Evolutionary conservation across 768 basidiomycete species (phyloP).

Genomic region (Hemileccinum impolitum): DNA sequence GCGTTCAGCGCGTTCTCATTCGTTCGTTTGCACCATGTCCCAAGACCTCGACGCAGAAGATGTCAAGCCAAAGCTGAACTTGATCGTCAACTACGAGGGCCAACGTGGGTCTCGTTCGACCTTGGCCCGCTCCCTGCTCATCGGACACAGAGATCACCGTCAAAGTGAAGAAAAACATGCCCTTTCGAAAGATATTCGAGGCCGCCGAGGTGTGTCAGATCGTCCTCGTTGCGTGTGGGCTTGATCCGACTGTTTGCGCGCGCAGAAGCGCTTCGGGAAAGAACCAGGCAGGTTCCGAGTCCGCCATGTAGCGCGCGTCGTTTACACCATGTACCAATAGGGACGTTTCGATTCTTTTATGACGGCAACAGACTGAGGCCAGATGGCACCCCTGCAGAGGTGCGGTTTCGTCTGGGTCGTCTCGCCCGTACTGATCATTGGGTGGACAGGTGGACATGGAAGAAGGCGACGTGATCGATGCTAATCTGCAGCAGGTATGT

Average conservation of each 20-base stretch:
- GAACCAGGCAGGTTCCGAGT: slow-evolving; percentile 42
- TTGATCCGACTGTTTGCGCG: not conserved
- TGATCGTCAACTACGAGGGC: slow-evolving; percentile 55
- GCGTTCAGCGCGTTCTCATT: slow-evolving; percentile 8
- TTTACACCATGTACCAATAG: slow-evolving; percentile 29
- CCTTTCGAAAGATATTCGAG: slow-evolving; percentile 64
- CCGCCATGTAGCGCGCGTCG: not conserved
- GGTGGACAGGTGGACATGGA: slow-evolving; percentile 49
- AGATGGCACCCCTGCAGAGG: slow-evolving; percentile 53
- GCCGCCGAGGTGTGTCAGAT: slow-evolving; percentile 54
- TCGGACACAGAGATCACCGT: slow-evolving; percentile 52
- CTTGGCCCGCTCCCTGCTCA: slow-evolving; percentile 1
- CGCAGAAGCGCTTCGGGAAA: slow-evolving; percentile 57
- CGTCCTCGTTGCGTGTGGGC: not conserved
- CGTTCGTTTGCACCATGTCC: slow-evolving; percentile 17
- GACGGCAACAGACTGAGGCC: slow-evolving; percentile 48
- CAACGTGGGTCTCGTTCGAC: slow-evolving; percentile 37
- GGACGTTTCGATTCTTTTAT: slow-evolving; percentile 60
- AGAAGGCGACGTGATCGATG: slow-evolving; percentile 62
- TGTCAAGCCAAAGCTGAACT: slow-evolving; percentile 67
- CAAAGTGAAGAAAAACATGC: slow-evolving; percentile 62
- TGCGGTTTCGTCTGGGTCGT: slow-evolving; percentile 29
- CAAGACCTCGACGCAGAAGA: slow-evolving; percentile 39
- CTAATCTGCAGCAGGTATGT: slow-evolving; percentile 53
- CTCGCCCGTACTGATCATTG: not conserved